Evolutionary conservation across 208 protist genomes (phyloP), one percentile per base, ranked within the genome.

Genomic region (Acanthamoeba comandoni): DNA sequence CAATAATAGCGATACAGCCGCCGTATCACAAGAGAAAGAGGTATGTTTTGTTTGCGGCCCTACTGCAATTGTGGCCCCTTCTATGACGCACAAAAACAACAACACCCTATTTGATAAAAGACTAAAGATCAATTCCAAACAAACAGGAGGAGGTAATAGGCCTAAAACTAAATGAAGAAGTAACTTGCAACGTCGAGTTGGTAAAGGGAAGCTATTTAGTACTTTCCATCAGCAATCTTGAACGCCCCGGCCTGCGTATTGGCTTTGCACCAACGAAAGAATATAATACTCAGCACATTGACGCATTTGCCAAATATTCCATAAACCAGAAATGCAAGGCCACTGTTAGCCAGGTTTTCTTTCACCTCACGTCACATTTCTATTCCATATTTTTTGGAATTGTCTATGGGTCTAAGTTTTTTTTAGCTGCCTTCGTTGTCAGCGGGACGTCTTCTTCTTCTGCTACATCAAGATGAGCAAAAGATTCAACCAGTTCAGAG

Each of bases 161-260:
- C 52, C 11, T 17, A 12, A 17, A 60, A 86, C 52, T n/a, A 48
- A 9, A 39, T 86, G 77, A 60, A 86, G 77, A 67, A 43, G 58
- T 65, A 26, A 26, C n/a, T 1, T 65, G 39, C 49, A 70, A 15
- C 11, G 82, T 90, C 26, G 82, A 90, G 82, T 65, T 90, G 39
- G 62, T 90, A 24, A 90, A 90, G 49, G 82, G 82, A 19, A 48
- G 43, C 48, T 90, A 90, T 65, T 39, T 90, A 17, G 82, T 90
- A 29, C 26, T 90, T 15, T 90, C 82, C 31, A 19, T 90, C 13
- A 43, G 57, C 1, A 53, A 24, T 13, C 35, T 43, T 43, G 15
- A 53, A 19, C 62, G 67, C 35, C 57, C 82, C 7, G 64, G 64
- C 62, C 43, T 75, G 9, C 64, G 48, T 2, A 26, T 90, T 13